These are phyloP conservation scores for Serendipita sp. DNA, from an alignment of 768 basidiomycete genomes.

Conservation along the genomic window DNA sequence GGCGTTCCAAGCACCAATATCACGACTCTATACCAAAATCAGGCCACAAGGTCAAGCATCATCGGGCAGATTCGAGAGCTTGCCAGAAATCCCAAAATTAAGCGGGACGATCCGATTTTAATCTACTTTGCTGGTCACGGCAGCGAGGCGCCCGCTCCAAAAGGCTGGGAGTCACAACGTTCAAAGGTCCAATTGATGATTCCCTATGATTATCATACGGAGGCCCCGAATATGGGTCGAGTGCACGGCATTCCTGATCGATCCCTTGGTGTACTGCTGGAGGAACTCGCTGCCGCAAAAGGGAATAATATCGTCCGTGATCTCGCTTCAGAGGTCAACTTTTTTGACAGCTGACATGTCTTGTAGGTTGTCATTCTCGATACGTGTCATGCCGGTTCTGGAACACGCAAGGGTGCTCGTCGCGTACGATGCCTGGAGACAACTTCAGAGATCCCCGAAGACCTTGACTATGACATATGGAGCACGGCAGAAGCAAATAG, in stretches of 20 bases:
- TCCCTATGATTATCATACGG: slow-evolving; percentile 19
- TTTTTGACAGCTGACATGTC: background rate
- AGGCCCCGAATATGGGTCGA: slow-evolving; percentile 11
- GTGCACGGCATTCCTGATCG: slow-evolving; percentile 40
- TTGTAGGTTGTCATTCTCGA: slow-evolving; percentile 44
- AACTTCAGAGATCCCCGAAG: slow-evolving; percentile 16
- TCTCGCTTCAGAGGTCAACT: background rate
- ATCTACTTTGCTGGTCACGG: slow-evolving; percentile 35
- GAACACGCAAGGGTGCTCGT: slow-evolving; percentile 16
- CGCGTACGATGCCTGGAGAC: background rate
- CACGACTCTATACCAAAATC: slow-evolving; percentile 22
- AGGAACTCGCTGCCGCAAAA: slow-evolving; percentile 38
- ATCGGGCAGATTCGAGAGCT: slow-evolving; percentile 18
- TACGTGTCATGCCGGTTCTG: slow-evolving; percentile 39
- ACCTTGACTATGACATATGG: slow-evolving; percentile 42
- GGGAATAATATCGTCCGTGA: slow-evolving; percentile 45
- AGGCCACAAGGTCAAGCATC: slow-evolving; percentile 26
- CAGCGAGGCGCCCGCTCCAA: slow-evolving; percentile 21
- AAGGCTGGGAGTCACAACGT: slow-evolving; percentile 19
- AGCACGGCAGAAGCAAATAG: slow-evolving; percentile 18
- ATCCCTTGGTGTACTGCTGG: slow-evolving; percentile 46
- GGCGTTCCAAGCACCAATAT: too few relatives aligned
- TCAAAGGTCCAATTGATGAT: slow-evolving; percentile 24
- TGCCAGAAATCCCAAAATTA: slow-evolving; percentile 15
- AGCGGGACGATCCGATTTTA: slow-evolving; percentile 22